Percentiles rank a stretch among this genome's conserved stretches.
phyloP scores from a whole-genome alignment of 805 yeast species.

The Candida orba region DNA sequence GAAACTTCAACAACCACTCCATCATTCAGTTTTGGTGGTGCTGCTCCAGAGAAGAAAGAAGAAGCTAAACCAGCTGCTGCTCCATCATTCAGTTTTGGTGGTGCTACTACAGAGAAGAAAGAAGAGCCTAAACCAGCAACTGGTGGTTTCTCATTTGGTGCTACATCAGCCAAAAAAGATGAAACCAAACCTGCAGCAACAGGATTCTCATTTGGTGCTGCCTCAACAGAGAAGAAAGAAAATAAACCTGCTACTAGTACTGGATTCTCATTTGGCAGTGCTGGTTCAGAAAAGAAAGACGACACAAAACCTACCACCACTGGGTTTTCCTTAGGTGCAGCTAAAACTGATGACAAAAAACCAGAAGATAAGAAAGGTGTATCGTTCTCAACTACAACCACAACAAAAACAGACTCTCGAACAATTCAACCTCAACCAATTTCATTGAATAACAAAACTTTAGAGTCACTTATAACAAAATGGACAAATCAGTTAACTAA shows the following conservation, averaged over 20 bases:
- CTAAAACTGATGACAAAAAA: constrained; percentile 10
- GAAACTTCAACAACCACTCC: not conserved
- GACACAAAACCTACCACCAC: constrained; percentile 10
- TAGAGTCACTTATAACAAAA: constrained; percentile 85
- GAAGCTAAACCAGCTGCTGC: not conserved
- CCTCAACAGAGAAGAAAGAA: not conserved
- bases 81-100: not conserved
- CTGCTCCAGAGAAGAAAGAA: not conserved
- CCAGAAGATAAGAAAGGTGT: constrained; percentile 21
- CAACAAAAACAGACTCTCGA: constrained; percentile 37
- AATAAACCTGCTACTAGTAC: constrained; percentile 5
- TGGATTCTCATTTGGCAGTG: constrained; percentile 12
- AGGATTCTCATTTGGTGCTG: constrained; percentile 17
- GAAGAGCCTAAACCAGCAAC: not conserved
- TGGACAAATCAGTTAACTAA: constrained; percentile 85
- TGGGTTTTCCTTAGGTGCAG: constrained; percentile 20
- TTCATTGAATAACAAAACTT: constrained; percentile 80
- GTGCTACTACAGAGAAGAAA: not conserved
- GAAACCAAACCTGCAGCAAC: constrained; percentile 10
- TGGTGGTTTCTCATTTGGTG: not conserved
- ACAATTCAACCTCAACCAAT: constrained; percentile 60
- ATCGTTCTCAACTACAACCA: constrained; percentile 20
- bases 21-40: not conserved
- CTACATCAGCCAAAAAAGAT: not conserved
- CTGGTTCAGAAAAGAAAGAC: constrained; percentile 10